Percentiles rank a stretch among this genome's conserved stretches.
Conservation (phyloP, 257 asterid species). For the Solanum pimpinellifolium region DNA sequence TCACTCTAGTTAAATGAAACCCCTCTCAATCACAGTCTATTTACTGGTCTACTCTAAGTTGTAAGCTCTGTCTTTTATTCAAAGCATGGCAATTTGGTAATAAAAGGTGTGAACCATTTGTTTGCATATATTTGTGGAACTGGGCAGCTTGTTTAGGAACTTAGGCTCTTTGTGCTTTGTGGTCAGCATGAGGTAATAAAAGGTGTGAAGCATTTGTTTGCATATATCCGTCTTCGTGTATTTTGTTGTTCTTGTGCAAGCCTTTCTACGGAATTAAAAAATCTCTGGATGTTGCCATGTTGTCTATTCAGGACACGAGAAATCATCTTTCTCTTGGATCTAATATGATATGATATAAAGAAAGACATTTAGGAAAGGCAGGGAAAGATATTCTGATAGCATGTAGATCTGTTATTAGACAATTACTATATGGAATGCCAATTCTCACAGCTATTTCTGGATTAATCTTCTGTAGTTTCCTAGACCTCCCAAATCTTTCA, state of each 20-base stretch:
- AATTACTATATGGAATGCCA: not conserved
- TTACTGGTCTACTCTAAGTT: not conserved
- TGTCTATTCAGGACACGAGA: not conserved
- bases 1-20: not conserved
- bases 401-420: not conserved
- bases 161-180: not conserved
- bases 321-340: not conserved
- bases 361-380: not conserved
- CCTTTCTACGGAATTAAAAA: not conserved
- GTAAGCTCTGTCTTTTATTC: not conserved
- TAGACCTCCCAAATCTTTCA: slow-evolving; percentile 88
- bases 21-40: not conserved
- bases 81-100: not conserved
- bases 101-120: not conserved
- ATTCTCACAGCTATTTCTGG: slow-evolving; percentile 7
- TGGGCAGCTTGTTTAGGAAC: not conserved
- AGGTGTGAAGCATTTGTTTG: not conserved
- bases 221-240: not conserved
- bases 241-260: not conserved
- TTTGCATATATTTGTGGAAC: not conserved
- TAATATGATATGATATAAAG: not conserved
- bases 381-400: not conserved
- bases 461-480: slow-evolving; percentile 36
- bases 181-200: not conserved
- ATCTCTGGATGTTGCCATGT: not conserved